Evolutionary conservation across 345 rosid genomes (phyloP).

Genomic region (Turritis glabra): DNA sequence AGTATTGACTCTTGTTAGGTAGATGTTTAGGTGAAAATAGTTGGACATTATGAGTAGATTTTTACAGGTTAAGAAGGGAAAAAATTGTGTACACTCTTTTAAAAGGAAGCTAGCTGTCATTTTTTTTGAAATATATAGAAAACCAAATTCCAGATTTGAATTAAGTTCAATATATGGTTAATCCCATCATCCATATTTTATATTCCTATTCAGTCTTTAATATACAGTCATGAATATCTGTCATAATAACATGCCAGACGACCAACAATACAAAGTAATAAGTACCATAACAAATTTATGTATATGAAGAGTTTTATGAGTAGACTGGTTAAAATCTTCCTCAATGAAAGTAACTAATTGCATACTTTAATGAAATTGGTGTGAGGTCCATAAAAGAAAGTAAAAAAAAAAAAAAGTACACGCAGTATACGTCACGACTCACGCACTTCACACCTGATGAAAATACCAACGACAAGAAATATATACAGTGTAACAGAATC

Average conservation of each 20-base stretch:
- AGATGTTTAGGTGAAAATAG: not conserved
- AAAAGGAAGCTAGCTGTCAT: not conserved
- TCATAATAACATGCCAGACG: not conserved
- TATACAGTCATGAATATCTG: not conserved
- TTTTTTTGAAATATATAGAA: not conserved
- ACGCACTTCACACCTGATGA: not conserved
- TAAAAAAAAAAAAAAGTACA: too few relatives aligned
- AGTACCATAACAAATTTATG: not conserved
- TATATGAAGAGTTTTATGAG: not conserved
- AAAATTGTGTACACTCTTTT: not conserved
- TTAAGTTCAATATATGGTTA: not conserved
- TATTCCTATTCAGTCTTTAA: not conserved
- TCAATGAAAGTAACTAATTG: not conserved
- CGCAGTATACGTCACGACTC: too few relatives aligned
- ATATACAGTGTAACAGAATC: too few relatives aligned
- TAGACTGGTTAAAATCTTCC: not conserved
- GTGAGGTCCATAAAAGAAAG: too few relatives aligned
- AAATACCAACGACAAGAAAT: too few relatives aligned
- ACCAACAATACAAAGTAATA: not conserved
- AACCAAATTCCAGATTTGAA: not conserved
- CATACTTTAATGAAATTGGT: not conserved
- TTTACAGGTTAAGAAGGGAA: not conserved
- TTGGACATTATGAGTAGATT: not conserved
- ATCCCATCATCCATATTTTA: not conserved
- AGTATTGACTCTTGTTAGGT: not conserved